Conservation (phyloP, 345 rosid genomes). For the Moricandia arvensis region DNA sequence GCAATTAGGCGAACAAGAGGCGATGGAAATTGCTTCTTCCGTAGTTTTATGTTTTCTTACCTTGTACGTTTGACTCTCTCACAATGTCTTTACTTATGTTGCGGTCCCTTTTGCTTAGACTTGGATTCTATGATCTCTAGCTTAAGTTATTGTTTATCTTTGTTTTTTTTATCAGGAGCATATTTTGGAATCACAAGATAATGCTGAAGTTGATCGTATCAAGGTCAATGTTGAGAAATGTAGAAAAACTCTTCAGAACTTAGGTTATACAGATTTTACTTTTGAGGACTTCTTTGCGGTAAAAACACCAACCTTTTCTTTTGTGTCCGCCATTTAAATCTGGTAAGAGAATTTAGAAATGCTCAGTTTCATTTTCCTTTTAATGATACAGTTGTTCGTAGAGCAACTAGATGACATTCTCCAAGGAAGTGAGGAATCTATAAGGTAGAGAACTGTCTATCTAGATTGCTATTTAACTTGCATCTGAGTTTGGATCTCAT, state of each 20-base stretch:
- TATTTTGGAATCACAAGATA: slow-evolving; percentile 75
- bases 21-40: slow-evolving; percentile 98
- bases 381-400: slow-evolving; percentile 71
- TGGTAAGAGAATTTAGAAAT: not conserved
- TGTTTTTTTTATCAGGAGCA: slow-evolving; percentile 61
- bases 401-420: slow-evolving; percentile 88
- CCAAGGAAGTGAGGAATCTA: slow-evolving; percentile 71
- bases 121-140: not conserved
- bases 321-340: no score
- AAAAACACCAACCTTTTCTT: slow-evolving; percentile 20
- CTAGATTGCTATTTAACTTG: no score
- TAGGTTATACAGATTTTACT: slow-evolving; percentile 89
- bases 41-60: slow-evolving; percentile 92
- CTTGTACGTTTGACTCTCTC: slow-evolving; percentile 51
- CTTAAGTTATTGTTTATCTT: slow-evolving; percentile 16
- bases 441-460: slow-evolving; percentile 48
- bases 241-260: slow-evolving; percentile 81
- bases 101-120: not conserved
- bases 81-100: no score
- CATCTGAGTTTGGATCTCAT: not conserved
- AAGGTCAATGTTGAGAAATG: slow-evolving; percentile 83
- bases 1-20: slow-evolving; percentile 91
- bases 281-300: slow-evolving; percentile 97
- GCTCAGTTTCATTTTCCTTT: not conserved
- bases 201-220: slow-evolving; percentile 76